Base-by-base conservation (phyloP, 1,284 basidiomycete species). In the Ceratobasidium sp. region DNA sequence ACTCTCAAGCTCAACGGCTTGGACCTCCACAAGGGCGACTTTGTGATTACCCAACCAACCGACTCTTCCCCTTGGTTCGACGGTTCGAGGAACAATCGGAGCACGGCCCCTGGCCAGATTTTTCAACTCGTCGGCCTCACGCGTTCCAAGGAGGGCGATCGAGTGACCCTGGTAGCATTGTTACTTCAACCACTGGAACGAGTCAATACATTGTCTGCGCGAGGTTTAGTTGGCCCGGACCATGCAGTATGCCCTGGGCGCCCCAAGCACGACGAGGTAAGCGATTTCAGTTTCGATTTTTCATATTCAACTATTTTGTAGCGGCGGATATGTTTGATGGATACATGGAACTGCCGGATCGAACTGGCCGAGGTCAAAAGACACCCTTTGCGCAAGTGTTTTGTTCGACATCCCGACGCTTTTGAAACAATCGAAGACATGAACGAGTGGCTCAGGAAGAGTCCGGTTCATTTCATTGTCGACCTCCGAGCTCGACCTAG, bases 261-360 rank as follows among this genome's bases (percentile, higher is more conserved):
- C 22, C 62, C 62, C 5, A 29, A 38, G 12, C 49, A 67, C 12
- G 62, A 67, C 20, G 62, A 67, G 50, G 62, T 54, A 45, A 27
- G 62, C 45, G 6, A 47, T 20, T 47, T 52, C 22, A 29, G 7
- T 40, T 29, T 40, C 12, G 27, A 20, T 4, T 60, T n/a, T 13
- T 12, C 27, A 52, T 20, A 2, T 10, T 4, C 15, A 6, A 2
- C 15, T 17, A 13, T 22, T 31, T 27, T 38, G 29, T 38, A 64
- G 62, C 20, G 62, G 6, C 62, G 62, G n/a, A 22, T 67, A 17
- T 67, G 62, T 31, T 38, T 34, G 17, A 67, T 67, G 62, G 17
- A 67, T 45, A 6, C 8, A 20, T 67, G 62, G 62, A 45, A 32
- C 6, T 27, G 50, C 8, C 17, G n/a, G 3, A 7, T 67, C 10